A percentile compares a stretch with the other conserved stretches of the same genome.
Conservation (phyloP, 129 eudicot genomes). For the carrot (Daucus carota) region DH1_v3.0 NC_030385.2:45885501-45886000, state of each 20-base stretch:
- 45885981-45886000: background rate
- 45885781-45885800: background rate
- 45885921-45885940: background rate
- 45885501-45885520: background rate
- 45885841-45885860: background rate
- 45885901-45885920: background rate
- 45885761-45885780: background rate
- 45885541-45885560: background rate
- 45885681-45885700: no score
- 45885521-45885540: background rate
- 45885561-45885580: background rate
- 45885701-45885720: background rate
- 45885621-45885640: background rate
- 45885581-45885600: background rate
- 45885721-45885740: background rate
- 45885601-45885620: background rate
- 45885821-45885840: no score
- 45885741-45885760: background rate
- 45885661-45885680: no score
- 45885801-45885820: background rate
- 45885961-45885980: background rate
- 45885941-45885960: background rate
- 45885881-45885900: background rate
- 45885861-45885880: background rate
- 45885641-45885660: no score